Evolutionary conservation across 257 asterid species (phyloP), one percentile per base, ranked within the genome.

Genomic region (Vinca minor): DNA sequence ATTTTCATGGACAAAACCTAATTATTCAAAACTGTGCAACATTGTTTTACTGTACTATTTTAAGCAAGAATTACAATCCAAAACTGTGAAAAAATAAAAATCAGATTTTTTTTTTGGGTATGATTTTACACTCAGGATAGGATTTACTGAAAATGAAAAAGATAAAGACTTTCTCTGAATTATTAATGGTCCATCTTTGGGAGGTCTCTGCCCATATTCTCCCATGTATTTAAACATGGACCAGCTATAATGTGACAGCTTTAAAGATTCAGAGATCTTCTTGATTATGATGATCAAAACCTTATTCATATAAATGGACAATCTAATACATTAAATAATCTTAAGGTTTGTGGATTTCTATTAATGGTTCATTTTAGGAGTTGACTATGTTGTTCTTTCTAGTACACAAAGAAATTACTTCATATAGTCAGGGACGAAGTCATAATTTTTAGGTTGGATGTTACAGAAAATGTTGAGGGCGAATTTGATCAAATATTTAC

Each of bases 221-320:
- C 65, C 20, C 26, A 65, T 44, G 21, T 29, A 26, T 38, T 13
- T 66, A 5, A 17, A 14, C 45, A 46, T 28, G 71, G 71, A 56
- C 47, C 71, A 66, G 23, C 48, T 0, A 4, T 15, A 0, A 34
- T 34, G 0, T 8, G 8, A 11, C 21, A 4, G 0, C n/a, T n/a
- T 4, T 12, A n/a, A 32, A 32, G 41, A 17, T 18, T 41, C 46
- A 29, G 46, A 63, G n/a, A n/a, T n/a, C n/a, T n/a, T n/a, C n/a
- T 31, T n/a, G 7, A 3, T 34, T 6, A 6, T 4, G 29, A 17
- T 63, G 41, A 29, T 31, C 61, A 14, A 12, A 1, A 28, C 7
- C 23, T 8, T 4, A 8, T 48, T 48, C 25, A 34, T 47, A 64
- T 32, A 34, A 34, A 31, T n/a, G 12, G 17, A 36, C 21, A 48